Percentiles rank a stretch among this genome's conserved stretches.
Evolutionary conservation across 169 alveolate species (phyloP).

Genomic region (Eimeria zaria): DNA sequence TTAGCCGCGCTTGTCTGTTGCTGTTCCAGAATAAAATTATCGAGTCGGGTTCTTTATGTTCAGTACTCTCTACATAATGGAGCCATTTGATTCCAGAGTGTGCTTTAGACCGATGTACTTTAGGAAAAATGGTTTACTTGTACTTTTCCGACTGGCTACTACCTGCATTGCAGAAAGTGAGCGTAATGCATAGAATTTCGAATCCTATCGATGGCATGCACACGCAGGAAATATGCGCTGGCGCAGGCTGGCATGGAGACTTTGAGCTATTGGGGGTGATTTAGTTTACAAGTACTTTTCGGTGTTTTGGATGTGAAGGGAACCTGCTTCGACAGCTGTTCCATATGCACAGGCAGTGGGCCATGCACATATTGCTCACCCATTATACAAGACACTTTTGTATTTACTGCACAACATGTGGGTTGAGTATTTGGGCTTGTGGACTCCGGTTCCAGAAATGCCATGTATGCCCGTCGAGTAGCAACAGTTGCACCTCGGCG

Average conservation of each 20-base stretch:
- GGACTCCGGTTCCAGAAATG: not conserved
- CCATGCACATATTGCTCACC: not conserved
- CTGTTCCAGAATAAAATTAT: not conserved
- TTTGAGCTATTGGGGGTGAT: not conserved
- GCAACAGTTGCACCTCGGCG: not conserved
- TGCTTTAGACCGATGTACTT: not conserved
- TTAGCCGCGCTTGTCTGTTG: not conserved
- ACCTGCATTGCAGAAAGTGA: not conserved
- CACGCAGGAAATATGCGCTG: not conserved
- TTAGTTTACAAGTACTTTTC: not conserved
- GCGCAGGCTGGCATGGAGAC: not conserved
- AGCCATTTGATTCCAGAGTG: not conserved
- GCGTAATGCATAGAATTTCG: not conserved
- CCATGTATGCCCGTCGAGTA: not conserved
- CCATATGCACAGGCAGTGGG: constrained; percentile 3
- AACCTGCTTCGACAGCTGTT: not conserved
- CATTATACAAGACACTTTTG: not conserved
- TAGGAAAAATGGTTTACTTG: not conserved
- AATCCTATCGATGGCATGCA: not conserved
- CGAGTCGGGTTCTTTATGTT: not conserved
- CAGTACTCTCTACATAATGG: not conserved
- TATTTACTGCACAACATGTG: not conserved
- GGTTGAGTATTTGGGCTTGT: not conserved
- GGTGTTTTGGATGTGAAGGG: not conserved
- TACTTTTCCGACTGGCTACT: not conserved